Conservation (phyloP, 176 grass and related monocot genomes). For the Calamus simplicifolius region DNA sequence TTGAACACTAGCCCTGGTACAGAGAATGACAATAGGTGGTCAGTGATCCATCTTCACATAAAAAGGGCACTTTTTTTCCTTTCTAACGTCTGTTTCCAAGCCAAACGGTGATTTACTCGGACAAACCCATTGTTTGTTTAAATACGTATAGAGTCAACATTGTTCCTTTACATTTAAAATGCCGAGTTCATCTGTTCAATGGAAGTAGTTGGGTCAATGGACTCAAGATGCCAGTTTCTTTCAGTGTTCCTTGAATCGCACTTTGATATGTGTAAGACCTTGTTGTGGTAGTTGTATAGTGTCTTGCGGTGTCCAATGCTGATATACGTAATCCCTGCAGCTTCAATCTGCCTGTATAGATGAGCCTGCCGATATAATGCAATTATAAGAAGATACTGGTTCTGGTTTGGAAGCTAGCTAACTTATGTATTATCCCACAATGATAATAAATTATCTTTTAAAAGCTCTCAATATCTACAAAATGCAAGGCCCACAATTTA, state of each 20-base stretch:
- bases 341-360: slow-evolving; percentile 83
- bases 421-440: too few species aligned
- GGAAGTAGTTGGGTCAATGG: slow-evolving; percentile 29
- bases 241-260: slow-evolving; percentile 23
- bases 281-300: slow-evolving; percentile 81
- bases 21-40: too few species aligned
- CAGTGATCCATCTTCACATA: too few species aligned
- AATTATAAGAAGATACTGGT: slow-evolving; percentile 5
- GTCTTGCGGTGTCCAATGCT: slow-evolving; percentile 85
- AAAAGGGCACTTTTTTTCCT: too few species aligned
- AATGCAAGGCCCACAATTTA: too few species aligned
- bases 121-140: not conserved
- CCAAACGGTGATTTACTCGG: too few species aligned
- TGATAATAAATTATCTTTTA: too few species aligned
- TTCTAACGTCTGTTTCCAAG: too few species aligned
- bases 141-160: not conserved
- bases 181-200: slow-evolving; percentile 7
- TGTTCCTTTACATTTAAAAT: not conserved
- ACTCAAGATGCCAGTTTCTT: slow-evolving; percentile 47
- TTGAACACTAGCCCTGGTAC: too few species aligned
- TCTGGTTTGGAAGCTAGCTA: too few species aligned
- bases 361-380: slow-evolving; percentile 37
- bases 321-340: slow-evolving; percentile 86
- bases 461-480: too few species aligned
- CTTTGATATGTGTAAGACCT: slow-evolving; percentile 54